A percentile compares a stretch with the other conserved stretches of the same genome.
phyloP scores from a whole-genome alignment of 139 green algal species.

The Volvox reticuliferus region DNA sequence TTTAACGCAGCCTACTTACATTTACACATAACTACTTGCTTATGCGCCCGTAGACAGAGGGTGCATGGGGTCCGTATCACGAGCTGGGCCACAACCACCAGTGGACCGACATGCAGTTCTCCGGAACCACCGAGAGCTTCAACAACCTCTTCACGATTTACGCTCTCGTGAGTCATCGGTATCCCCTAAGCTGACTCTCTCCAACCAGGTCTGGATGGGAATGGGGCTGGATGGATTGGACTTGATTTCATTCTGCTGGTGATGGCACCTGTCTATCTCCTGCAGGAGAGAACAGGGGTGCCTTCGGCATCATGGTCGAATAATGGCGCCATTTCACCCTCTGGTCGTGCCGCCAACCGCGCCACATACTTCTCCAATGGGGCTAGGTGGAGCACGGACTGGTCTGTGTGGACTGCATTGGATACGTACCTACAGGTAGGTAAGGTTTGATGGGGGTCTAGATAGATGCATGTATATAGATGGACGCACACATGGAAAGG shows the following conservation, averaged over 20 bases:
- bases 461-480: neutral
- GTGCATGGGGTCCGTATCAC: slow-evolving; percentile 19
- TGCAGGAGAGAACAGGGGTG: neutral
- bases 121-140: neutral
- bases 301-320: neutral
- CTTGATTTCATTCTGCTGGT: too few species aligned
- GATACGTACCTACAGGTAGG: slow-evolving; percentile 29
- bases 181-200: too few species aligned
- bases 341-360: neutral
- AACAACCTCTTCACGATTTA: slow-evolving; percentile 8
- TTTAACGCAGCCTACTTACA: neutral
- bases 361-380: neutral
- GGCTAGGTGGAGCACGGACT: neutral
- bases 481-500: neutral
- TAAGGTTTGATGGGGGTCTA: neutral
- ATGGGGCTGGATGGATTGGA: neutral
- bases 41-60: neutral
- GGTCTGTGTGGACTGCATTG: slow-evolving; percentile 6
- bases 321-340: neutral
- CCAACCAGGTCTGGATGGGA: too few species aligned
- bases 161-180: neutral
- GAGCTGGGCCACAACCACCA: slow-evolving; percentile 34
- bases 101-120: neutral
- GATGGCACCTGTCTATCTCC: too few species aligned
- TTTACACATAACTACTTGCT: too few species aligned